Percentiles rank a stretch among this genome's conserved stretches.
phyloP scores from a whole-genome alignment of 495 filamentous ascomycete genomes.

The Massariosphaeria phaeospora region DNA sequence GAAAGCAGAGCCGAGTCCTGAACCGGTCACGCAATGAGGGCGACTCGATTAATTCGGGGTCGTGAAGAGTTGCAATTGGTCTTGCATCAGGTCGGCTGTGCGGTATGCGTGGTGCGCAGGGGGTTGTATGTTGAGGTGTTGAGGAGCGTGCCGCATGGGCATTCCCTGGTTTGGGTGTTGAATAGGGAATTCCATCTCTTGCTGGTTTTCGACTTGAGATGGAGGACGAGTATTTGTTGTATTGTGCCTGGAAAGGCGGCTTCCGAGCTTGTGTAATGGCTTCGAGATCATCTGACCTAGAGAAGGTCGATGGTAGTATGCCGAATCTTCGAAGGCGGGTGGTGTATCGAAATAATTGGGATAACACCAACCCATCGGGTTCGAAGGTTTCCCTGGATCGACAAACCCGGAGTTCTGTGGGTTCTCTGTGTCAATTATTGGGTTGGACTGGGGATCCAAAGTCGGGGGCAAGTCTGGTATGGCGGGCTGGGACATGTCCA shows the following conservation, averaged over 20 bases:
- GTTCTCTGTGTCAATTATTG: background rate
- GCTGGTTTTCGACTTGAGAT: background rate
- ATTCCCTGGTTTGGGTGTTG: background rate
- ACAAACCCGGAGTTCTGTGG: slow-evolving; percentile 8
- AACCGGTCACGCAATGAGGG: background rate
- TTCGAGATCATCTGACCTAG: slow-evolving; percentile 15
- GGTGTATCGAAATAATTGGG: slow-evolving; percentile 25
- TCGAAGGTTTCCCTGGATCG: slow-evolving; percentile 10
- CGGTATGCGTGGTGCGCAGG: background rate
- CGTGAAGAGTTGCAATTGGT: slow-evolving; percentile 20
- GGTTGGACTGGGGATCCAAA: background rate
- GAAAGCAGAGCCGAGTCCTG: background rate
- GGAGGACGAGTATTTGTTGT: slow-evolving; percentile 3
- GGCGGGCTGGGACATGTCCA: slow-evolving; percentile 5
- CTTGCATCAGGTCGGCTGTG: background rate
- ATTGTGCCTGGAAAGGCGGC: slow-evolving; percentile 9
- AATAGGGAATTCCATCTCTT: slow-evolving; percentile 11
- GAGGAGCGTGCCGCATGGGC: background rate
- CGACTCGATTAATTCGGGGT: slow-evolving; percentile 1
- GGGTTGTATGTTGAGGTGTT: background rate
- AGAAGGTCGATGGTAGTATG: slow-evolving; percentile 20
- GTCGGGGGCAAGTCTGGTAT: slow-evolving; percentile 9
- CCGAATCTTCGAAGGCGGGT: slow-evolving; percentile 24
- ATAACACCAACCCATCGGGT: slow-evolving; percentile 23
- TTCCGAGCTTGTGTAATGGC: slow-evolving; percentile 17